Percentiles rank a stretch among this genome's conserved stretches.
Conservation (phyloP, 169 alveolate species). For the Babesia microti region DNA sequence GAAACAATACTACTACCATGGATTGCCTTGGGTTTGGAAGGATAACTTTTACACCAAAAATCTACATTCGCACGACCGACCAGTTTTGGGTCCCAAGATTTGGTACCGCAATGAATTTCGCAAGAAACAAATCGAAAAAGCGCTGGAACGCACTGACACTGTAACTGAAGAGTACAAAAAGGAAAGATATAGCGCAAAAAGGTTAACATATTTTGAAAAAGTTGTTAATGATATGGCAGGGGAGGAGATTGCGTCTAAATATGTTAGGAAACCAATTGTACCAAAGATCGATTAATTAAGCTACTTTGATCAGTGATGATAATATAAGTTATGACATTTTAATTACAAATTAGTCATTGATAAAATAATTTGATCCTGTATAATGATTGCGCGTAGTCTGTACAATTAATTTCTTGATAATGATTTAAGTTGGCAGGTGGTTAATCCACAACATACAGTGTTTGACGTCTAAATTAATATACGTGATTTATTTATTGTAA, state of each 20-base stretch:
- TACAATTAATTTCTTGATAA: too few species aligned
- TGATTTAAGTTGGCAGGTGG: too few species aligned
- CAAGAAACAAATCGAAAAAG: slow-evolving; percentile 29
- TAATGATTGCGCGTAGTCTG: too few species aligned
- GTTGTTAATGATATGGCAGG: slow-evolving; percentile 70
- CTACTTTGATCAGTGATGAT: too few species aligned
- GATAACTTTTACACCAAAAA: slow-evolving; percentile 56
- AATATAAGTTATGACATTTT: too few species aligned
- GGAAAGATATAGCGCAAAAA: slow-evolving; percentile 50
- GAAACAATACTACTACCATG: slow-evolving; percentile 67
- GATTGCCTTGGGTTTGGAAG: slow-evolving; percentile 79
- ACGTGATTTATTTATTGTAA: too few species aligned
- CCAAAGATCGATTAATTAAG: slow-evolving; percentile 31
- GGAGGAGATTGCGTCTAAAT: slow-evolving; percentile 69
- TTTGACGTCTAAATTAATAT: too few species aligned
- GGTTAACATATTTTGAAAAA: slow-evolving; percentile 63
- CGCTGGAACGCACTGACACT: slow-evolving; percentile 26
- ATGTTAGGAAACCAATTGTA: slow-evolving; percentile 60
- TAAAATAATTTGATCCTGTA: too few species aligned
- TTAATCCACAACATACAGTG: too few species aligned
- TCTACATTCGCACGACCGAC: slow-evolving; percentile 67
- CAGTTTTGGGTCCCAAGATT: slow-evolving; percentile 62
- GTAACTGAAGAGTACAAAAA: slow-evolving; percentile 38
- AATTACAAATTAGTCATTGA: neutral
- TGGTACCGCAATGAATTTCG: slow-evolving; percentile 68